phyloP scores from a whole-genome alignment of 495 filamentous ascomycete species.

The Massariosphaeria phaeospora region DNA sequence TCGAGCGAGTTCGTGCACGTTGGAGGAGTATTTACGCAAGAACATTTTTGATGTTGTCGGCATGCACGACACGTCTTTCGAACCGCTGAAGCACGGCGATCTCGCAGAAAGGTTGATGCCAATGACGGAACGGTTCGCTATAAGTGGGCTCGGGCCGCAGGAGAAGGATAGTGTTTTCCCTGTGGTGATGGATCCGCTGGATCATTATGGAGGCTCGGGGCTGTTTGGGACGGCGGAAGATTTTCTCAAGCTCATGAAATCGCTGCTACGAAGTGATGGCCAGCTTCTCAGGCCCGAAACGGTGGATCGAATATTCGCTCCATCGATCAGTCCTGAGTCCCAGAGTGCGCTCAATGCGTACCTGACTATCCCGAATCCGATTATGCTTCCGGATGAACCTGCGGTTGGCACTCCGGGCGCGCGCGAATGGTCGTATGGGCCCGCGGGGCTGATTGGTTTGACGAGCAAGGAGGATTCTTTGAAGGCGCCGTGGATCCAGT shows the following conservation, averaged over 20 bases:
- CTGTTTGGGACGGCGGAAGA: conserved; percentile 47
- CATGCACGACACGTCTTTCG: conserved; percentile 43
- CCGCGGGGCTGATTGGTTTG: conserved; percentile 37
- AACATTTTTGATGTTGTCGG: conserved; percentile 46
- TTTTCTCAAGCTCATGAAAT: conserved; percentile 49
- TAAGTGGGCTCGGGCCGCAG: no score
- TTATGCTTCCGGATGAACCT: background rate
- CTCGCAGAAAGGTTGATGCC: conserved; percentile 30
- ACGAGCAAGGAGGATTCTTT: conserved; percentile 31
- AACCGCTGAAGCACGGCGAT: conserved; percentile 36
- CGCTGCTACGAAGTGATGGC: conserved; percentile 46
- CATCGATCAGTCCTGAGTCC: conserved; percentile 6
- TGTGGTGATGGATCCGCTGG: conserved; percentile 18
- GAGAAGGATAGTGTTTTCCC: background rate
- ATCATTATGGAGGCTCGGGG: conserved; percentile 52
- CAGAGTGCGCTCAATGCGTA: conserved; percentile 9
- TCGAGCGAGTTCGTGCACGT: conserved; percentile 6
- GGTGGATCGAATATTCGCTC: conserved; percentile 50
- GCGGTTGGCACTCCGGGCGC: conserved; percentile 20
- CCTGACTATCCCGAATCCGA: background rate
- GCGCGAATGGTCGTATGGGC: conserved; percentile 30
- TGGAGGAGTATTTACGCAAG: conserved; percentile 47
- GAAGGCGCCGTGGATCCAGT: conserved; percentile 33
- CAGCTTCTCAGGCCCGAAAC: conserved; percentile 43
- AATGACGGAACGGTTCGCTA: background rate